Conservation (phyloP, 2,329 filamentous ascomycete species). For the Fusarium virguliforme region DNA sequence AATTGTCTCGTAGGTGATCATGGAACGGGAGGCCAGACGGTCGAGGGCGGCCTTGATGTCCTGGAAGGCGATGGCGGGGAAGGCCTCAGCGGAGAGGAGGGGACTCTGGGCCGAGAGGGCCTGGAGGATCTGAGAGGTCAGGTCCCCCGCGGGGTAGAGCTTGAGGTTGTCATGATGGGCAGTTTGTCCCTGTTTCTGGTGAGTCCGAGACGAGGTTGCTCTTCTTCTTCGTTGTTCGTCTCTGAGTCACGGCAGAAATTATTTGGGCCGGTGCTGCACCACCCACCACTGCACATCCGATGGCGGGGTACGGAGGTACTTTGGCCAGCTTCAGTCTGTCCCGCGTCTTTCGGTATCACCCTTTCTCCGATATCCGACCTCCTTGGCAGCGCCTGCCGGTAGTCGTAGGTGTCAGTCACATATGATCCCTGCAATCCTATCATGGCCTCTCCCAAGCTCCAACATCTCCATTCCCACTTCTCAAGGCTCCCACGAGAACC, state of each 20-base stretch:
- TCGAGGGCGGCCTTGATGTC: constrained; percentile 91
- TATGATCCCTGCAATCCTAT: constrained; percentile 49
- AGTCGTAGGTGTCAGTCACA: constrained; percentile 25
- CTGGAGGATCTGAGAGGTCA: constrained; percentile 76
- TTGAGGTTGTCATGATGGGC: constrained; percentile 62
- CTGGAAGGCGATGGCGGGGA: constrained; percentile 76
- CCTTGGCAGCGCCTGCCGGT: constrained; percentile 19
- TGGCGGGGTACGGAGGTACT: constrained; percentile 50
- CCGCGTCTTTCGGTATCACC: constrained; percentile 29
- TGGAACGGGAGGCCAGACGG: constrained; percentile 85
- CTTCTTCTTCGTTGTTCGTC: constrained; percentile 40
- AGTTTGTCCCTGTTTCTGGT: constrained; percentile 24
- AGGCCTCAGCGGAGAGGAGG: constrained; percentile 78
- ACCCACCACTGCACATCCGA: constrained; percentile 38
- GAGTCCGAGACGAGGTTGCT: constrained; percentile 33
- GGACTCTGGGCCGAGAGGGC: constrained; percentile 75
- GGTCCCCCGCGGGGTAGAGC: constrained; percentile 65
- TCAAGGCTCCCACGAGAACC: constrained; percentile 29
- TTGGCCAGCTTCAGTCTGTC: constrained; percentile 20
- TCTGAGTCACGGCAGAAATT: constrained; percentile 52
- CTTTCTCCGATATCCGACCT: constrained; percentile 32
- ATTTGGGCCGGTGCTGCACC: constrained; percentile 42
- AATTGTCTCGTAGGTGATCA: constrained; percentile 88
- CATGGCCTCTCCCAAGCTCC: constrained; percentile 43
- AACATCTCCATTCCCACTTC: constrained; percentile 30